Conservation (phyloP, 1,139 yeast species). For the Lodderomyces orthopsilosis region DNA sequence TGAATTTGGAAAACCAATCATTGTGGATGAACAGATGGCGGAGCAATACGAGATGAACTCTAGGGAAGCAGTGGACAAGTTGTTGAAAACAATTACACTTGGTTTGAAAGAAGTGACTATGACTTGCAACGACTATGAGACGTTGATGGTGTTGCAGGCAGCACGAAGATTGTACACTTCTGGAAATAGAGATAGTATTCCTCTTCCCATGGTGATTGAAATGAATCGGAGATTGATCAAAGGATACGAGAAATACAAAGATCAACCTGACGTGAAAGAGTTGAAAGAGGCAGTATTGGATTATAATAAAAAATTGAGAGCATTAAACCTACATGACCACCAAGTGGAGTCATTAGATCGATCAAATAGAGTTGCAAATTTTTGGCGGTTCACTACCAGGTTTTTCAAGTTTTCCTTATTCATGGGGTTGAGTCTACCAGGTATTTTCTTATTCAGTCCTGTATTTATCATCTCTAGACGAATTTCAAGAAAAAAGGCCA, state of each 20-base stretch:
- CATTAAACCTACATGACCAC: conserved; percentile 43
- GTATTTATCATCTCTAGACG: conserved; percentile 38
- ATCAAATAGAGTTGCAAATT: conserved; percentile 25
- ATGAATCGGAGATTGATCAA: conserved; percentile 43
- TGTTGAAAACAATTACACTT: conserved; percentile 67
- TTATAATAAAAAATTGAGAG: conserved; percentile 33
- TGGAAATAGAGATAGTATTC: conserved; percentile 32
- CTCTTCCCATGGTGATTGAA: conserved; percentile 45
- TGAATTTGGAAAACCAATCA: conserved; percentile 46
- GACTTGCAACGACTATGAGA: conserved; percentile 91
- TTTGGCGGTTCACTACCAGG: conserved; percentile 27
- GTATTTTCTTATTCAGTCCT: conserved; percentile 43
- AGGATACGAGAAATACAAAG: conserved; percentile 38
- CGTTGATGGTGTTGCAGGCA: conserved; percentile 91
- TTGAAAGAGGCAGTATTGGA: conserved; percentile 33
- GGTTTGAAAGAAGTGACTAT: conserved; percentile 87
- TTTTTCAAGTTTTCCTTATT: conserved; percentile 32
- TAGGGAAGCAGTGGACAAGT: conserved; percentile 65
- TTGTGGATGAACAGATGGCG: conserved; percentile 31
- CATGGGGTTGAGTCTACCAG: conserved; percentile 40
- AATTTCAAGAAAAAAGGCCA: conserved; percentile 37
- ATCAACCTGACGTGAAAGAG: conserved; percentile 33
- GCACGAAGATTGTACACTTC: conserved; percentile 52
- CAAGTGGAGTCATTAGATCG: conserved; percentile 37
- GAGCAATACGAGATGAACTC: conserved; percentile 38